These are phyloP conservation scores for Colletotrichum spaethianum DNA, from an alignment of 2,329 filamentous ascomycete genomes.

Conservation along the genomic window DNA sequence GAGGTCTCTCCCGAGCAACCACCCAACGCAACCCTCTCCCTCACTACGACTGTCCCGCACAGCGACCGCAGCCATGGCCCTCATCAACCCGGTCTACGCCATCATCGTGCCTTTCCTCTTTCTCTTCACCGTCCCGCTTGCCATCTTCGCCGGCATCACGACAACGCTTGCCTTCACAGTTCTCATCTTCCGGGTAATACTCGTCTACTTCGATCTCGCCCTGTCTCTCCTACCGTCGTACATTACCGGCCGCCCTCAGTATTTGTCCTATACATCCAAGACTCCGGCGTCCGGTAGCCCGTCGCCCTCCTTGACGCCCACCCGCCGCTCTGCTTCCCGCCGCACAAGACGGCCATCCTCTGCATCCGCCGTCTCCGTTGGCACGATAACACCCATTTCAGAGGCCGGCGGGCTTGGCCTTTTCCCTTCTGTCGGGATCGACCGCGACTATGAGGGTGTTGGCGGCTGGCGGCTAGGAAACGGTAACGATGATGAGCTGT, in stretches of 20 bases:
- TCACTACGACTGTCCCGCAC: neutral
- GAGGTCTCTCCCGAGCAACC: slow-evolving; percentile 5
- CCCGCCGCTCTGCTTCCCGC: slow-evolving; percentile 33
- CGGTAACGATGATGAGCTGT: slow-evolving; percentile 60
- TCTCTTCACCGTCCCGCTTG: slow-evolving; percentile 73
- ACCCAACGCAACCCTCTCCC: slow-evolving; percentile 1
- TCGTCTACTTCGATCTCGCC: slow-evolving; percentile 76
- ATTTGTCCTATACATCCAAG: slow-evolving; percentile 47
- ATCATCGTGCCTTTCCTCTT: slow-evolving; percentile 74
- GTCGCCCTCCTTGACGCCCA: slow-evolving; percentile 41
- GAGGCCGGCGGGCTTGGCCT: slow-evolving; percentile 56
- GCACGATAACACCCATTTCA: slow-evolving; percentile 42
- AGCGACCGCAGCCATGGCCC: slow-evolving; percentile 58
- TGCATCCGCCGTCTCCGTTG: slow-evolving; percentile 27
- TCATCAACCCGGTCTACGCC: slow-evolving; percentile 68
- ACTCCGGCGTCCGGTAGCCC: slow-evolving; percentile 42
- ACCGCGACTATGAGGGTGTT: slow-evolving; percentile 72
- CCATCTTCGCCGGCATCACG: slow-evolving; percentile 74
- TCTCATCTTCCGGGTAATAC: slow-evolving; percentile 70
- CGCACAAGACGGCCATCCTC: slow-evolving; percentile 32
- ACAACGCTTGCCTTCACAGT: slow-evolving; percentile 73
- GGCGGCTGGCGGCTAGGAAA: slow-evolving; percentile 68
- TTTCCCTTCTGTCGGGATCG: slow-evolving; percentile 63
- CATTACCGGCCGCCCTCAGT: slow-evolving; percentile 58
- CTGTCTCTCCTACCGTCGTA: slow-evolving; percentile 71